Base-by-base conservation (phyloP, 192 early-diverging fungal species). In the Linnemannia schmuckeri region DNA sequence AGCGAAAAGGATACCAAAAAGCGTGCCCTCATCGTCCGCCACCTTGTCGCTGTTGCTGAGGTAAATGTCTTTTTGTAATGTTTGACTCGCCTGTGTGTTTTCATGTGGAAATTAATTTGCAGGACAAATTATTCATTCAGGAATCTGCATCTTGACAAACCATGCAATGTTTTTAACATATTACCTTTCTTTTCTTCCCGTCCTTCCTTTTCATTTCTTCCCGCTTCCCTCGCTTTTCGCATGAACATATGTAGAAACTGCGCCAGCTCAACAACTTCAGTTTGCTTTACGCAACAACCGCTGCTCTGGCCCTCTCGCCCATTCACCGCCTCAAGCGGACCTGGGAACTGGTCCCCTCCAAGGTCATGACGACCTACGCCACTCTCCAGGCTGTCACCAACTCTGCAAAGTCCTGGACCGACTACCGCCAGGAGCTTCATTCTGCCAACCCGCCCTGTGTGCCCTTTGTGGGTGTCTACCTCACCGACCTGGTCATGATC, bases 401-500 rank as follows among this genome's bases (percentile, higher is more conserved):
- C 73, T 91, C 96, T 12, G 92, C 92, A 80, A 94, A 94, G 79
- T 98, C 97, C 88, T 98, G 96, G 82, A 85, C 85, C 70, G 91
- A 91, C 42, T 99, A 99, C 88, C 95, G 97, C 79, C 94, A 94
- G 30, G 92, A 94, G 63, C 92, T 98, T 38, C 95, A 97, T 77
- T 93, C 92, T 20, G 93, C 93, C 81, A 97, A 97, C 82, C 96
- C 96, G 47, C 96, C 96, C 0, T 95, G 95, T 80, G 94, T 97
- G 37, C 96, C 98, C 2, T 98, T 98, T 89, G 79, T 93, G 22
- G 93, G 93, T 70, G 92, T 96, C 52, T 97, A 98, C 80, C 88
- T 98, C 46, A 96, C 95, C 66, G 97, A 99, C 80, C 87, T 99
- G 78, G 97, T 97, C 17, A 97, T 98, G 89, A 96, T 98, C 47